These are phyloP conservation scores for Pseudocercospora pini-densiflorae DNA, from an alignment of 2,329 filamentous ascomycete species.

Conservation along the genomic window DNA sequence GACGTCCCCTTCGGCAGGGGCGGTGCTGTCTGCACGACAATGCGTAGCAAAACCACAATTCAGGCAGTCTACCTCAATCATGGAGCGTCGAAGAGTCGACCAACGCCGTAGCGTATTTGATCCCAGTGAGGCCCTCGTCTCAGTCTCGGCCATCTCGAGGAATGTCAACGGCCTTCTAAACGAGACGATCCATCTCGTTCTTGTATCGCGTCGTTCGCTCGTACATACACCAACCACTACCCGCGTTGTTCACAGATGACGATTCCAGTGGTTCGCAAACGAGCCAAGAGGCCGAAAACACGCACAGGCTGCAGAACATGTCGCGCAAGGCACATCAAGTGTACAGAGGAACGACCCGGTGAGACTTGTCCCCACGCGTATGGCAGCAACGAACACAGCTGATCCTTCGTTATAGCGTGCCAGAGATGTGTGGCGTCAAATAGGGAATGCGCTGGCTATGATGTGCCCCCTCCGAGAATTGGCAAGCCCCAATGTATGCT, in stretches of 20 bases:
- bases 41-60: not conserved
- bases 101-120: not conserved
- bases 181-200: not conserved
- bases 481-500: constrained; percentile 13
- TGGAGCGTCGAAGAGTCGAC: not conserved
- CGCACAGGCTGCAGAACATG: constrained; percentile 26
- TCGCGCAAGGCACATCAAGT: constrained; percentile 27
- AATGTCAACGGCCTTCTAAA: not conserved
- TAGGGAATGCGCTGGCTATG: constrained; percentile 24
- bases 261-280: constrained; percentile 19
- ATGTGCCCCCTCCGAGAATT: constrained; percentile 14
- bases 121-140: not conserved
- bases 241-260: constrained; percentile 2
- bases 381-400: not conserved
- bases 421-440: constrained; percentile 19
- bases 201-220: not conserved
- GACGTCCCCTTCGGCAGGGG: not conserved
- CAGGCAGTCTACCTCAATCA: not conserved
- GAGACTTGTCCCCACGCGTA: not conserved
- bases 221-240: not conserved
- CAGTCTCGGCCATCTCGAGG: not conserved
- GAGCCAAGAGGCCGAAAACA: constrained; percentile 24
- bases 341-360: constrained; percentile 22
- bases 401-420: constrained; percentile 7
- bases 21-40: constrained; percentile 1